Conservation (phyloP, 345 rosid genomes). For the Gossypium anomalum region DNA sequence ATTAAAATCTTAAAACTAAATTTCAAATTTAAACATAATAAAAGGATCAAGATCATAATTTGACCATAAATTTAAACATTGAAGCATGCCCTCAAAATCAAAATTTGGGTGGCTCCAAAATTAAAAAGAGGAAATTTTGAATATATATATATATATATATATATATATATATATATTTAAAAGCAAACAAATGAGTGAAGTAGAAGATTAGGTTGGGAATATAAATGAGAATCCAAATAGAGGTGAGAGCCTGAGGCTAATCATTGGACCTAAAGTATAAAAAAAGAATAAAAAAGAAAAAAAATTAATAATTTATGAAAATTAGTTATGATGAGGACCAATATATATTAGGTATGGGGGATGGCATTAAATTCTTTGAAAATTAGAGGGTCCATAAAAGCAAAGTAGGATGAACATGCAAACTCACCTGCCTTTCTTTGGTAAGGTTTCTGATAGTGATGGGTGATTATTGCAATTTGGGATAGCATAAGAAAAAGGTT, state of each 20-base stretch:
- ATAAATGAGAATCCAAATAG: background rate
- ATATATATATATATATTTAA: background rate
- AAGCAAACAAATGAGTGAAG: background rate
- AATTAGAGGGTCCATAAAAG: background rate
- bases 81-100: background rate
- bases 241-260: background rate
- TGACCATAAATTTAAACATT: too few species aligned
- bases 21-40: too few species aligned
- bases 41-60: too few species aligned
- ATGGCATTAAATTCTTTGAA: background rate
- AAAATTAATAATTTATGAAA: background rate
- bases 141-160: too few species aligned
- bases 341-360: background rate
- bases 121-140: background rate
- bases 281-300: too few species aligned
- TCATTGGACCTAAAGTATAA: background rate
- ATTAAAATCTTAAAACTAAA: too few species aligned
- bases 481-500: background rate
- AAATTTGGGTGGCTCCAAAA: too few species aligned
- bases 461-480: background rate
- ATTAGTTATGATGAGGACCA: background rate
- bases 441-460: background rate
- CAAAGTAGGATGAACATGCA: background rate
- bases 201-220: background rate
- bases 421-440: too few species aligned